Evolutionary conservation across 2,329 filamentous ascomycete species (phyloP), one percentile per base, ranked within the genome.

Genomic region (Monosporascus sp.): DNA sequence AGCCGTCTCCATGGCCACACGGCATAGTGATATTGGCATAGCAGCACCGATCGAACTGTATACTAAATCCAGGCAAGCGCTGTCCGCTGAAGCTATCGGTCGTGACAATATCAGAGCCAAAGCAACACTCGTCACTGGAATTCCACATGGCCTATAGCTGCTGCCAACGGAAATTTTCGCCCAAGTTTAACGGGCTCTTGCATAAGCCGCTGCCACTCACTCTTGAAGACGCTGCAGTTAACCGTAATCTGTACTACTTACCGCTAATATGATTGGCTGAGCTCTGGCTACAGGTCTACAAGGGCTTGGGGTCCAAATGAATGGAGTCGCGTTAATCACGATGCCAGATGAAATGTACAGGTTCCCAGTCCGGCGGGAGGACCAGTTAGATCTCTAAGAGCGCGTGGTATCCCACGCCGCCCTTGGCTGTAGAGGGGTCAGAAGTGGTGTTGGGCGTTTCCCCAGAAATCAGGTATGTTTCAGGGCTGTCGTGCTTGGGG

Each of bases 131-230:
- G 51, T 52, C 53, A 58, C 47, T 53, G 49, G 50, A 48, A 55
- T 52, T 51, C 50, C 57, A 59, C 57, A 60, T 57, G 58, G 54
- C 43, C 50, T 38, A 55, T 25, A 41, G 52, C 51, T 41, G 41
- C 41, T 49, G 48, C 53, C 54, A 58, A 62, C 61, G 64, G 59
- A 62, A 57, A 59, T 63, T 62, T 61, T 57, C 48, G 48, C 58
- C 57, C 54, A 51, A 57, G 59, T 56, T 50, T 49, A 24, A 45
- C 56, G 59, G 63, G 37, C 59, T 55, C 47, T 52, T 60, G 60
- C 63, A 65, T 60, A 56, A 57, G 60, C 63, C 62, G 60, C 64
- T 65, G 59, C 63, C 62, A 65, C 57, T 61, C 58, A 59, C 18
- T 61, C 57, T 57, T 59, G 56, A 59, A 48, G 50, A 57, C 43